Evolutionary conservation across 164 flowering plant genomes (phyloP), one percentile per base, ranked within the genome.

Genomic region (Annona squamosa): DNA sequence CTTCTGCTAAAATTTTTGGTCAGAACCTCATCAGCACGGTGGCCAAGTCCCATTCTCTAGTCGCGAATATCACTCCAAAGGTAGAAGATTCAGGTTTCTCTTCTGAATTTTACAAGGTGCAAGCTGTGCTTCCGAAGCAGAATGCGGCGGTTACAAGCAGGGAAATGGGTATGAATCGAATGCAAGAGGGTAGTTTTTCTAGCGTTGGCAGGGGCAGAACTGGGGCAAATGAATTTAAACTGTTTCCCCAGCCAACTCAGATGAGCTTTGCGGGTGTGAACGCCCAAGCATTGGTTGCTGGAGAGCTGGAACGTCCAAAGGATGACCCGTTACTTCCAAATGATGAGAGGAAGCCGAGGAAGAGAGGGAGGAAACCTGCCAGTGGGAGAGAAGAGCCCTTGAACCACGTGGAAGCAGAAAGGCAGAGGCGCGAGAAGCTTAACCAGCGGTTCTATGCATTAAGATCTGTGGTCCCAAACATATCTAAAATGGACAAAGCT

Each of bases 401-500:
- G 77, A 92, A 90, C 76, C 97, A 92, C 66, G 97, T 92, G 57
- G 95, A 90, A 83, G 97, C 97, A 2, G 97, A 92, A 79, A 71
- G 97, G 57, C 94, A 90, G 84, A 82, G 97, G 74, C 82, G 97
- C 0, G 97, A 92, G 82, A 92, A 92, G 82, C 92, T 92, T 48
- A 92, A 92, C 77, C 97, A 92, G 78, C 73, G 95, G 67, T 92
- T 92, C 74, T 92, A 92, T 75, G 93, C 97, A 7, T 73, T 92
- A 71, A 81, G 95, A 82, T 92, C 95, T 9, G 93, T 92, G 56
- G 95, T 92, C 13, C 97, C 97, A 3, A 92, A 92, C 64, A 90
- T 90, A 47, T 89, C 94, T 4, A 91, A 91, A 79, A 91, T 91
- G 97, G 97, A 91, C 74, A 90, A 91, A 75, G 97, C 97, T 12